phyloP scores from a whole-genome alignment of 306 rosid genomes.

The Inga oerstediana region DNA sequence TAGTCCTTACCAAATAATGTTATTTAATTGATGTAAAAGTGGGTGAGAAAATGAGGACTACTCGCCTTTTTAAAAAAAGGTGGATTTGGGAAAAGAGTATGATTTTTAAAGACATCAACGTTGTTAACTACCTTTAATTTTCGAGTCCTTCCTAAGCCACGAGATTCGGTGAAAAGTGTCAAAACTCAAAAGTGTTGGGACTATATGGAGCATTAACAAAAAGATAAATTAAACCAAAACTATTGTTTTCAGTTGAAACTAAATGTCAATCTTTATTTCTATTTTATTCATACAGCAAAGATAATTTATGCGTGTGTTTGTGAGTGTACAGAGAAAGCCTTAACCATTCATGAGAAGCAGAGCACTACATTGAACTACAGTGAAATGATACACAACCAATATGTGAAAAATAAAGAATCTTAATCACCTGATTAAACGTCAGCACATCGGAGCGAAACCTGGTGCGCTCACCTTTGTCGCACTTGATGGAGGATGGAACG shows the following conservation, averaged over 20 bases:
- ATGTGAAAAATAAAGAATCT: background rate
- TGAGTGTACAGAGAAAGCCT: background rate
- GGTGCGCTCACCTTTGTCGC: conserved; percentile 87
- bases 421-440: conserved; percentile 63
- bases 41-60: background rate
- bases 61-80: background rate
- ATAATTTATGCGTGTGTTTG: background rate
- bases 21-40: background rate
- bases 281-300: no score
- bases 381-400: background rate
- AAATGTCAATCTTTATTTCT: background rate
- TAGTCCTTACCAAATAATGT: background rate
- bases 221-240: background rate
- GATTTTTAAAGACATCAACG: background rate
- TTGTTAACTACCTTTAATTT: background rate
- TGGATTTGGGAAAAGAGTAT: background rate
- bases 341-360: background rate
- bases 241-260: no score
- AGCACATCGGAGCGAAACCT: conserved; percentile 78
- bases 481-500: conserved; percentile 70
- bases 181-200: background rate
- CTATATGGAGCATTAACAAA: background rate
- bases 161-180: background rate
- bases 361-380: background rate
- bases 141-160: background rate